Percentiles rank a stretch among this genome's conserved stretches.
phyloP scores from a whole-genome alignment of 306 rosid species.

The Rubus idaeus region DNA sequence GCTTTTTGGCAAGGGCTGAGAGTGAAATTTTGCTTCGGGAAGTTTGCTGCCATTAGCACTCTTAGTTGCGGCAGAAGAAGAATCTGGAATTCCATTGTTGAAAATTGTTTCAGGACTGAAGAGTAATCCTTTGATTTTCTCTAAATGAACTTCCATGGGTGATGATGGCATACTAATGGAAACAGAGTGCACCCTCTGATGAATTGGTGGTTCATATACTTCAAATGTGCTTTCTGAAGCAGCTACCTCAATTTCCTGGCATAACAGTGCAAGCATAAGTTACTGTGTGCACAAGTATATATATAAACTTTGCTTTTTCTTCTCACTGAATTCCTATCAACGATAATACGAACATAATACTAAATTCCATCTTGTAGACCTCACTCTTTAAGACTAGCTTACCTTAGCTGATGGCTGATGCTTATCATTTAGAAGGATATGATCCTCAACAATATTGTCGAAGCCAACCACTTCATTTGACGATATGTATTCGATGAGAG shows the following conservation, averaged over 20 bases:
- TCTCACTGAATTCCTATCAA: not conserved
- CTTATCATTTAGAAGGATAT: conserved; percentile 3
- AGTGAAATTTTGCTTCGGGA: conserved; percentile 45
- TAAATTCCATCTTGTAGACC: not conserved
- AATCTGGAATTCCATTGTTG: conserved; percentile 22
- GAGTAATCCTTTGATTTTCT: conserved; percentile 32
- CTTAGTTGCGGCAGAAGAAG: not conserved
- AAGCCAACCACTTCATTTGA: conserved; percentile 52
- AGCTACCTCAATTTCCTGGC: conserved; percentile 42
- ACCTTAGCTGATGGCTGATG: conserved; percentile 37
- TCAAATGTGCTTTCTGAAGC: conserved; percentile 22
- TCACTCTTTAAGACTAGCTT: conserved; percentile 13
- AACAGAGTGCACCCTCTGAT: conserved; percentile 52
- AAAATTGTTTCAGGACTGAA: conserved; percentile 41
- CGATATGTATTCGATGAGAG: conserved; percentile 54
- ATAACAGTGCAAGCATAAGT: conserved; percentile 8
- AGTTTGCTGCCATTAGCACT: conserved; percentile 14
- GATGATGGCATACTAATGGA: conserved; percentile 82
- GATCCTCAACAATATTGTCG: conserved; percentile 36
- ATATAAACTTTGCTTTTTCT: not conserved
- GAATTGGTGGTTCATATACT: conserved; percentile 36
- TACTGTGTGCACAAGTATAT: not conserved
- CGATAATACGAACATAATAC: not conserved
- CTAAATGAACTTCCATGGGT: conserved; percentile 33
- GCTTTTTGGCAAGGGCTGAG: conserved; percentile 69